Percentiles rank a stretch among this genome's conserved stretches.
Evolutionary conservation across 495 filamentous ascomycete genomes (phyloP).

Genomic region (Aspergillus steynii): DNA sequence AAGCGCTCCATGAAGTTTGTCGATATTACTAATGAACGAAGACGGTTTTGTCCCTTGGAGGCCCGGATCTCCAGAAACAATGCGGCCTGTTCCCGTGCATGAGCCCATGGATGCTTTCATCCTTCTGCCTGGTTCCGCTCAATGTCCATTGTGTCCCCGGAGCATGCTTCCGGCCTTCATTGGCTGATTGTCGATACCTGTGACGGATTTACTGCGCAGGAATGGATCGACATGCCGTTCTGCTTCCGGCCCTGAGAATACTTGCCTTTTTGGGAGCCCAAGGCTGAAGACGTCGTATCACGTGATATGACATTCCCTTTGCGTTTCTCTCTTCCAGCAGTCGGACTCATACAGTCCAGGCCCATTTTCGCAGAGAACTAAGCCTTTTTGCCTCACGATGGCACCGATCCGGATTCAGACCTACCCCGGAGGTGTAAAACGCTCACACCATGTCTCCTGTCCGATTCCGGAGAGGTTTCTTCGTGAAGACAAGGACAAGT

Average conservation of each 20-base stretch:
- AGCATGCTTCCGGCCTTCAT: not conserved
- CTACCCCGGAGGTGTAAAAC: not conserved
- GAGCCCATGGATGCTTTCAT: not conserved
- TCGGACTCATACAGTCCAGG: not conserved
- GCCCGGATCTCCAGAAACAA: not conserved
- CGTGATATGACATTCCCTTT: constrained; percentile 4
- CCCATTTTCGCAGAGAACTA: not conserved
- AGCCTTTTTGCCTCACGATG: not conserved
- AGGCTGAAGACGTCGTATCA: constrained; percentile 2
- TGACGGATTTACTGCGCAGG: not conserved
- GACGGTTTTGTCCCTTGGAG: not conserved
- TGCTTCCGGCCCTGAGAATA: not conserved
- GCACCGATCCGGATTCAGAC: not conserved
- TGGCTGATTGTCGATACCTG: not conserved
- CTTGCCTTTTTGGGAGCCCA: not conserved
- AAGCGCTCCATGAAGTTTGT: not conserved
- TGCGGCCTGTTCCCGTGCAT: not conserved
- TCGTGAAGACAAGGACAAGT: not conserved
- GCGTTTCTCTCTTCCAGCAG: not conserved
- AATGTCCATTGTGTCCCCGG: not conserved
- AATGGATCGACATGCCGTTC: not conserved
- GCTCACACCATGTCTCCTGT: not conserved
- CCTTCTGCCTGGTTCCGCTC: not conserved
- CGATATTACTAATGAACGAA: not conserved
- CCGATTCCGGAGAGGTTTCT: not conserved